Percentiles rank a stretch among this genome's conserved stretches.
Conservation (phyloP, 495 filamentous ascomycete species). For the Podospora fimiseda region DNA sequence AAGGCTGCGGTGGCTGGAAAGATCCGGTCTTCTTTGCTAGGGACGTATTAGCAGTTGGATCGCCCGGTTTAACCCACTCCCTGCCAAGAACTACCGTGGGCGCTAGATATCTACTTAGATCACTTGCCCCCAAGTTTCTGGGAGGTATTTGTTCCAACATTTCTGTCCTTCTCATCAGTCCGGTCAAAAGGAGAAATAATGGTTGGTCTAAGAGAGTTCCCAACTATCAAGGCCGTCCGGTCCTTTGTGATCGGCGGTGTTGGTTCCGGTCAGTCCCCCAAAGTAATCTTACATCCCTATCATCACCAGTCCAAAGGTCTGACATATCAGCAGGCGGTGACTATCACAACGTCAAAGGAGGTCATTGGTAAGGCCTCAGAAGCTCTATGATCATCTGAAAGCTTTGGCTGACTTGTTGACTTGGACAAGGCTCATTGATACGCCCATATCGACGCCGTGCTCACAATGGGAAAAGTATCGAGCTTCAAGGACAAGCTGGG, state of each 20-base stretch:
- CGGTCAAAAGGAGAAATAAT: conserved; percentile 19
- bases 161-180: neutral
- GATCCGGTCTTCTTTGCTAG: no score
- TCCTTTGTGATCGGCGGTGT: conserved; percentile 81
- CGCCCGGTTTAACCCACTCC: neutral
- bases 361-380: conserved; percentile 58
- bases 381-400: neutral
- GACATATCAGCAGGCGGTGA: conserved; percentile 52
- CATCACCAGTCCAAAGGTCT: neutral
- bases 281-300: neutral
- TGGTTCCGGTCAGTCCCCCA: conserved; percentile 62
- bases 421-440: conserved; percentile 65
- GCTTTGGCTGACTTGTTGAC: neutral
- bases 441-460: conserved; percentile 86
- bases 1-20: no score
- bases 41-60: no score
- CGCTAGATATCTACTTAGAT: neutral
- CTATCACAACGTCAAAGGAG: conserved; percentile 91
- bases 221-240: conserved; percentile 70
- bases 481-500: conserved; percentile 82
- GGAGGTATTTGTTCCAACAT: neutral
- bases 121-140: no score
- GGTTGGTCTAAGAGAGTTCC: conserved; percentile 49
- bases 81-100: neutral
- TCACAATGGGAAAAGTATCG: conserved; percentile 83